Percentiles rank a stretch among this genome's conserved stretches.
phyloP scores from a whole-genome alignment of 2,329 filamentous ascomycete genomes.

The Colletotrichum godetiae region DNA sequence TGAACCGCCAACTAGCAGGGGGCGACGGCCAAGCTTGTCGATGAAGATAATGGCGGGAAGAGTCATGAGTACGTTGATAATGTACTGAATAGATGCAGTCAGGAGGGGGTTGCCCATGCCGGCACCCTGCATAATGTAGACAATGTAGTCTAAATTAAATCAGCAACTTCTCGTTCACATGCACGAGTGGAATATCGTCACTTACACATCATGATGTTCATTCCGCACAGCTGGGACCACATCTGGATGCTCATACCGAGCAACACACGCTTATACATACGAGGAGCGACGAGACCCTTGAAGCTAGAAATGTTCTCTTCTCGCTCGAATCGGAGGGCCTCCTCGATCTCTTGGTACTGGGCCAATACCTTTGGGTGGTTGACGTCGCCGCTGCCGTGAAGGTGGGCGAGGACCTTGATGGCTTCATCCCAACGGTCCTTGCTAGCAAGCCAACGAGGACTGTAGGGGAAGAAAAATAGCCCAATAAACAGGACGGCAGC shows the following conservation, averaged over 20 bases:
- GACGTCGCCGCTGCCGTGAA: conserved; percentile 68
- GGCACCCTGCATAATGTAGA: conserved; percentile 70
- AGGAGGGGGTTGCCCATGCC: conserved; percentile 66
- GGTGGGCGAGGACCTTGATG: conserved; percentile 64
- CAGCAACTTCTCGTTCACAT: not conserved
- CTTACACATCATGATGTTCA: conserved; percentile 68
- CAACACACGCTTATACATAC: conserved; percentile 66
- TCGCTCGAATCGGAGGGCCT: conserved; percentile 64
- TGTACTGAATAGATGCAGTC: conserved; percentile 72
- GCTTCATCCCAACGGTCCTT: conserved; percentile 76
- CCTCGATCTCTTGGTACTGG: conserved; percentile 71
- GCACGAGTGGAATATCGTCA: not conserved
- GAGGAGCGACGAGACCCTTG: conserved; percentile 58
- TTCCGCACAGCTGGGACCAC: conserved; percentile 70
- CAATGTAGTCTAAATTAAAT: conserved; percentile 60
- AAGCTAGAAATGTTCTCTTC: conserved; percentile 63
- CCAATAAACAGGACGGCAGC: conserved; percentile 64
- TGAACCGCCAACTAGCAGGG: conserved; percentile 64
- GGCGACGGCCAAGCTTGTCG: conserved; percentile 69
- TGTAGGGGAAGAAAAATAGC: conserved; percentile 71
- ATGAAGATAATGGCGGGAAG: conserved; percentile 70
- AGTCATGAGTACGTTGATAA: conserved; percentile 72
- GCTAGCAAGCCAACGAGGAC: conserved; percentile 76
- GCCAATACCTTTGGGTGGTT: conserved; percentile 71
- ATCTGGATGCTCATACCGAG: conserved; percentile 69